These are phyloP conservation scores for Amphicarpaea edgeworthii DNA, from an alignment of 306 rosid genomes.

Conservation along the genomic window DNA sequence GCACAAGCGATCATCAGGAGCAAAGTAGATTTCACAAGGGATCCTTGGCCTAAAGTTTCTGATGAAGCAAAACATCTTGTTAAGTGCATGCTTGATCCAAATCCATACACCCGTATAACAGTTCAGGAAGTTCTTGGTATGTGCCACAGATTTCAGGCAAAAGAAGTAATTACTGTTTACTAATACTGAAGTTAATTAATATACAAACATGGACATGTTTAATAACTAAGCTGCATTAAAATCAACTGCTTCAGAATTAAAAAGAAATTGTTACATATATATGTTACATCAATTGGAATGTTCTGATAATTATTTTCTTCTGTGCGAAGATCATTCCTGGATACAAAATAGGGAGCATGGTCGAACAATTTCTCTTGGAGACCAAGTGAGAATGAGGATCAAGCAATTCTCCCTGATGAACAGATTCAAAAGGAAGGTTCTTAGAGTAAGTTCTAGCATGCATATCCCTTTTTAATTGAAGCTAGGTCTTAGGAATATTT, in stretches of 20 bases:
- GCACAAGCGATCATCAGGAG: constrained; percentile 88
- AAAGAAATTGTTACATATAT: neutral
- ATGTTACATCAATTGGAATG: constrained; percentile 22
- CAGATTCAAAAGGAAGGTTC: constrained; percentile 92
- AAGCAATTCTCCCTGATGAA: constrained; percentile 93
- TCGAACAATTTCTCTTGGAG: constrained; percentile 71
- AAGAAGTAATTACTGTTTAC: neutral
- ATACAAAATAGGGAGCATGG: constrained; percentile 69
- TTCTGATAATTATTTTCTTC: constrained; percentile 45
- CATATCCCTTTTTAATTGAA: neutral
- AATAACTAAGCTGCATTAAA: neutral
- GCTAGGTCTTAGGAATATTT: neutral
- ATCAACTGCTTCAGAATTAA: neutral
- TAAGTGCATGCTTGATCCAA: constrained; percentile 83
- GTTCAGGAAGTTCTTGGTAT: constrained; percentile 90
- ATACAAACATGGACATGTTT: neutral
- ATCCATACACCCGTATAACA: constrained; percentile 74
- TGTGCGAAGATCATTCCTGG: constrained; percentile 77
- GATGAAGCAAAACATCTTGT: constrained; percentile 81
- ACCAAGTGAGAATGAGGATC: constrained; percentile 82
- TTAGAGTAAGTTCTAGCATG: constrained; percentile 66
- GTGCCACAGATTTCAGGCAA: constrained; percentile 33
- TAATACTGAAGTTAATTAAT: neutral
- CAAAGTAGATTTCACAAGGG: constrained; percentile 72
- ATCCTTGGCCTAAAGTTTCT: constrained; percentile 93